phyloP scores from a whole-genome alignment of 352 stramenopile species.

The Globisporangium ultimum region DNA sequence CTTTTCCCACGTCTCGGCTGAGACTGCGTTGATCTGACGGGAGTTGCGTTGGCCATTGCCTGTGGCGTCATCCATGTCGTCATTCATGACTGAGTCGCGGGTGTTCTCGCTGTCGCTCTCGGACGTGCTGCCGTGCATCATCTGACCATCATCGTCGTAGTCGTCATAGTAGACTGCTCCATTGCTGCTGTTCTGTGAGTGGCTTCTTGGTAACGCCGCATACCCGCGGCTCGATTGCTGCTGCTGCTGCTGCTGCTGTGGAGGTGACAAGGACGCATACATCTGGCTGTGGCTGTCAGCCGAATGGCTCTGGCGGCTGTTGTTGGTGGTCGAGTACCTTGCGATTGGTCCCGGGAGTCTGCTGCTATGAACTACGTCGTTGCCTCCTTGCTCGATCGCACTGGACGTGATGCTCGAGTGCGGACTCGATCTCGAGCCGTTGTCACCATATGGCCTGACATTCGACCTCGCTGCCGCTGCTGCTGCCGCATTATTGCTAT shows the following conservation, averaged over 20 bases:
- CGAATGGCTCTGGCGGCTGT: too few species aligned
- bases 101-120: conserved; percentile 29
- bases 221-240: too few species aligned
- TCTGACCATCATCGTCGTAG: conserved; percentile 10
- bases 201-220: background rate
- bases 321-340: too few species aligned
- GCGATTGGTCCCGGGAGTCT: too few species aligned
- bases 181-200: too few species aligned
- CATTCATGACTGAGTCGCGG: conserved; percentile 10
- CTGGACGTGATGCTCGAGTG: background rate
- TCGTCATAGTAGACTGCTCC: conserved; percentile 1
- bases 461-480: conserved; percentile 7
- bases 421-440: background rate
- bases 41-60: conserved; percentile 11
- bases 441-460: too few species aligned
- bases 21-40: conserved; percentile 52
- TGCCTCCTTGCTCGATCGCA: background rate
- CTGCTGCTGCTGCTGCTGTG: too few species aligned
- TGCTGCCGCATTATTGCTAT: conserved; percentile 8
- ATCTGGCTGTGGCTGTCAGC: too few species aligned
- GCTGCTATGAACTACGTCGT: too few species aligned
- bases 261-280: too few species aligned
- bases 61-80: background rate
- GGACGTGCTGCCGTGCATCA: conserved; percentile 22
- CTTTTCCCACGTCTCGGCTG: conserved; percentile 56